Evolutionary conservation across 2,329 filamentous ascomycete species (phyloP).

Genomic region (Botryotinia convoluta): DNA sequence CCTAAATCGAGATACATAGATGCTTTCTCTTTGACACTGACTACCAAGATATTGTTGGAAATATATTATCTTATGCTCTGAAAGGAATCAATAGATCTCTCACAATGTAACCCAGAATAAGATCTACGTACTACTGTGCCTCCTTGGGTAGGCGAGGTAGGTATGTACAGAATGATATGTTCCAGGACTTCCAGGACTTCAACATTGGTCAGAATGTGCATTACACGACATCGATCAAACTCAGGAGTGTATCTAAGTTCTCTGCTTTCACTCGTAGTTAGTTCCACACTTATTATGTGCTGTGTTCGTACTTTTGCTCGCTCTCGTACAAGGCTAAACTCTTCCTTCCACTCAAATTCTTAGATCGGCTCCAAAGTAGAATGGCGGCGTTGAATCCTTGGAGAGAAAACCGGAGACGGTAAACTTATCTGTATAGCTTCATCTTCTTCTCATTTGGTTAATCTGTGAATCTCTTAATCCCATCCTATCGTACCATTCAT

Average conservation of each 20-base stretch:
- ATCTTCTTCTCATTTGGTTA: conserved; percentile 4
- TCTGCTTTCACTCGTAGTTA: neutral
- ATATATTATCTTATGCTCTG: neutral
- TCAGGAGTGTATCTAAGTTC: neutral
- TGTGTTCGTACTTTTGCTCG: neutral
- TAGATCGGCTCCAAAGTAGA: neutral
- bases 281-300: neutral
- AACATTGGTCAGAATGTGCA: neutral
- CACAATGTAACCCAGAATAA: neutral
- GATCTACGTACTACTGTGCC: neutral
- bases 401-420: conserved; percentile 5
- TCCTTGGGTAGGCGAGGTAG: neutral
- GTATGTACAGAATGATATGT: neutral
- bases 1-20: neutral
- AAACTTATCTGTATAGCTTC: conserved; percentile 9
- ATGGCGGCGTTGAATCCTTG: conserved; percentile 3
- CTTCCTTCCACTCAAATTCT: neutral
- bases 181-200: neutral
- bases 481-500: neutral
- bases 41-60: neutral
- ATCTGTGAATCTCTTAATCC: neutral
- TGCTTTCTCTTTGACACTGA: neutral
- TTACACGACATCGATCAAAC: conserved; percentile 5
- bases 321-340: neutral
- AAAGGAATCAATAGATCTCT: neutral